Evolutionary conservation across 371 early-diverging fungal species (phyloP), one percentile per base, ranked within the genome.

Genomic region (Circinella minor): DNA sequence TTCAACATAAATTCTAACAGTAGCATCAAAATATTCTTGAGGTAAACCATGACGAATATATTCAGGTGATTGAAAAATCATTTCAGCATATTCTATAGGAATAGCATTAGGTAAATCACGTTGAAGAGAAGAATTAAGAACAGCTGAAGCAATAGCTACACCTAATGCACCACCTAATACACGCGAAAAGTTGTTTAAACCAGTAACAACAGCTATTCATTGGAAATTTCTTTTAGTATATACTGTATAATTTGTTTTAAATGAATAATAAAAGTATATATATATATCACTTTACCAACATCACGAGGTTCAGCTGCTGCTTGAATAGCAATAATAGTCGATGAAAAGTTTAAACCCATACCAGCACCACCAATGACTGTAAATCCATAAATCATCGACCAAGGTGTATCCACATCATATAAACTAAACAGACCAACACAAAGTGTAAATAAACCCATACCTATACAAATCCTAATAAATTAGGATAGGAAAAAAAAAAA

Each of bases 81-180:
- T 18, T 9, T 5, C 2, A 7, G 73, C 77, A 11, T 71, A 64
- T 17, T 82, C 77, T 1, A 14, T 9, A 36, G 85, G 81, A 46
- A 85, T 46, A 1, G 68, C 57, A 6, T 47, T 48, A 15, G 76
- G 76, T 5, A 85, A 61, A 14, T 78, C 65, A 46, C 68, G 49
- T 0, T 68, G 61, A 17, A 85, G 71, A 5, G 71, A 71, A 17
- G 78, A 76, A 59, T 85, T 82, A 27, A 82, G 60, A 11, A 77
- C 68, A n/a, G 81, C 74, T 14, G 80, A 78, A 0, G 79, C 73
- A 43, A 83, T 79, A 7, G 85, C 83, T 7, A 83, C 75, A 63
- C 85, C 85, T 36, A 82, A 63, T 10, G 85, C 85, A 61, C 83
- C 85, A 71, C 85, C 85, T 4, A 85, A 67, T 8, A 85, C 75